Percentiles rank a stretch among this genome's conserved stretches.
Conservation (phyloP, 2,329 filamentous ascomycete genomes). For the Fusarium euwallaceae region DNA sequence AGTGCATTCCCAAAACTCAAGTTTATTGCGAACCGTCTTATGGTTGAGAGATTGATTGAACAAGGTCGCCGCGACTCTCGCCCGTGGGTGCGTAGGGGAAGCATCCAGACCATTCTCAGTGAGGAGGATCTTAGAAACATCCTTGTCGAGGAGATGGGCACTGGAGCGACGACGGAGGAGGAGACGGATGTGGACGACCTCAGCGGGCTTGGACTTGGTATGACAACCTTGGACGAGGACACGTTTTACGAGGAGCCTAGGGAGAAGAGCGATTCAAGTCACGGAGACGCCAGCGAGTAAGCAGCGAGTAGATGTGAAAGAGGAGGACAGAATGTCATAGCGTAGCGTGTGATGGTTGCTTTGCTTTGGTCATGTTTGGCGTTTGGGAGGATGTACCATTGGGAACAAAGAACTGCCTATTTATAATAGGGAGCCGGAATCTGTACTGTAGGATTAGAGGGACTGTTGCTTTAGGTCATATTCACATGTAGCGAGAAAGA, state of each 20-base stretch:
- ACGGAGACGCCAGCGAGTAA: slow-evolving; percentile 19
- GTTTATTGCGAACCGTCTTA: slow-evolving; percentile 89
- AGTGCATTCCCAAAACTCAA: slow-evolving; percentile 92
- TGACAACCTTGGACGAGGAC: slow-evolving; percentile 47
- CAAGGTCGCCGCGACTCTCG: slow-evolving; percentile 68
- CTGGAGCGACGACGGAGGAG: slow-evolving; percentile 53
- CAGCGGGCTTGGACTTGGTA: slow-evolving; percentile 42
- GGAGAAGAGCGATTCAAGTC: slow-evolving; percentile 36
- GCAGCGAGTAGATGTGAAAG: neutral
- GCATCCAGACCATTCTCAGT: slow-evolving; percentile 71
- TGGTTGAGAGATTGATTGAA: slow-evolving; percentile 80
- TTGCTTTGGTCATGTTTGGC: slow-evolving; percentile 12
- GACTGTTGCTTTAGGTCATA: neutral
- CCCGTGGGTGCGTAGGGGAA: slow-evolving; percentile 61
- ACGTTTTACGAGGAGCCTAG: slow-evolving; percentile 39
- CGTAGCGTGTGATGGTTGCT: slow-evolving; percentile 11
- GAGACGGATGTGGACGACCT: slow-evolving; percentile 53
- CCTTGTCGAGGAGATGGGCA: slow-evolving; percentile 54
- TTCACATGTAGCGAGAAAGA: neutral
- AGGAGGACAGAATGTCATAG: slow-evolving; percentile 8
- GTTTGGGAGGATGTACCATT: slow-evolving; percentile 11
- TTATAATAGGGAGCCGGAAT: neutral
- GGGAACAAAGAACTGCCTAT: neutral
- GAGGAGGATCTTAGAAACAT: slow-evolving; percentile 70
- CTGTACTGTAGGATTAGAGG: neutral